Conservation (phyloP, 2,329 filamentous ascomycete species). For the Cadophora luteo-olivacea region DNA sequence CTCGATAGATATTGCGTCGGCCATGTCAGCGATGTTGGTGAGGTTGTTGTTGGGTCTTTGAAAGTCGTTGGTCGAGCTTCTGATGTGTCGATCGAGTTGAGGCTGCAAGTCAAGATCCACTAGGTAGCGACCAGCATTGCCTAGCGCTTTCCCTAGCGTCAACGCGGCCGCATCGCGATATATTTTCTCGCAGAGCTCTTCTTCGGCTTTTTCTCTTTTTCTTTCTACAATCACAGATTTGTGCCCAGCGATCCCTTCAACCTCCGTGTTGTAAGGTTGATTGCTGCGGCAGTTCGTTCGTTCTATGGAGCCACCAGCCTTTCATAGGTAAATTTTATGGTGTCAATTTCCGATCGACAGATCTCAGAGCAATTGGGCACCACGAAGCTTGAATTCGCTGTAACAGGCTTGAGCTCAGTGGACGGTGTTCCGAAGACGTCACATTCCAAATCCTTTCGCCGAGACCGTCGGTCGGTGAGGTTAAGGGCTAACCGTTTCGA, state of each 20-base stretch:
- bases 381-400: conserved; percentile 71
- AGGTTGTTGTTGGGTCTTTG: not conserved
- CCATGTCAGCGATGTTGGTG: conserved; percentile 33
- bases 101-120: not conserved
- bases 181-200: conserved; percentile 40
- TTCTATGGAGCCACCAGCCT: conserved; percentile 75
- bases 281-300: conserved; percentile 85
- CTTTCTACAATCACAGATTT: conserved; percentile 70
- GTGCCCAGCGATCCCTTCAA: conserved; percentile 82
- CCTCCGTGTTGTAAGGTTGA: conserved; percentile 78
- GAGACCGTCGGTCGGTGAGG: conserved; percentile 90
- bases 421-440: conserved; percentile 66
- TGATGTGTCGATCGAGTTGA: not conserved
- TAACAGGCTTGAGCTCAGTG: conserved; percentile 71
- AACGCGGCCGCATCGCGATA: conserved; percentile 29
- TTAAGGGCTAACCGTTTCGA: conserved; percentile 66
- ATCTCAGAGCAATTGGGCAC: conserved; percentile 78
- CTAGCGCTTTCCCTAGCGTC: conserved; percentile 24
- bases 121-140: conserved; percentile 13
- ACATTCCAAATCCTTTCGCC: conserved; percentile 92
- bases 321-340: conserved; percentile 55
- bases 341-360: conserved; percentile 96
- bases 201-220: conserved; percentile 46
- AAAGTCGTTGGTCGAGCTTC: not conserved
- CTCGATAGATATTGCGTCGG: conserved; percentile 78